Evolutionary conservation across 306 rosid genomes (phyloP).

Genomic region (Fragaria nilgerrensis): DNA sequence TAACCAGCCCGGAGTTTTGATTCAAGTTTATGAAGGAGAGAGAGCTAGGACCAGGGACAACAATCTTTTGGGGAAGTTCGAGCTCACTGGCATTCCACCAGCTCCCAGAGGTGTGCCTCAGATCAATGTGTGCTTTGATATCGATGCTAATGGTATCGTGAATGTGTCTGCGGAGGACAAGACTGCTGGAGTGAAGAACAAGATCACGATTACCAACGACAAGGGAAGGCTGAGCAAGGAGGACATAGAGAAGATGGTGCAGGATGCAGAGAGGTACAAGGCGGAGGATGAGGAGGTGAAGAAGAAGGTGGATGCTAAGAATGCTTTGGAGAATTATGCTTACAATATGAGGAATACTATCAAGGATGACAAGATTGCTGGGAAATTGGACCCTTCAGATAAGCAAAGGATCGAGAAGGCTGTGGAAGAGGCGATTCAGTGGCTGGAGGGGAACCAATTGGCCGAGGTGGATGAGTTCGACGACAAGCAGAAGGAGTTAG

Average conservation of each 20-base stretch:
- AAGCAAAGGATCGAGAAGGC: constrained; percentile 69
- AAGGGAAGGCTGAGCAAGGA: constrained; percentile 82
- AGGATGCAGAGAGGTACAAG: constrained; percentile 76
- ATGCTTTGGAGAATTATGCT: constrained; percentile 73
- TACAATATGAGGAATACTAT: constrained; percentile 82
- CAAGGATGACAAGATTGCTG: constrained; percentile 64
- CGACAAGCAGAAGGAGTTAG: constrained; percentile 75
- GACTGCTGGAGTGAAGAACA: constrained; percentile 88
- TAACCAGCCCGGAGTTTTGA: constrained; percentile 82
- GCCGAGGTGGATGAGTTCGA: constrained; percentile 82
- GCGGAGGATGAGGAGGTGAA: constrained; percentile 87
- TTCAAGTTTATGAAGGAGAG: constrained; percentile 84
- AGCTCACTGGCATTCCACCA: constrained; percentile 76
- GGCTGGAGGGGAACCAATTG: constrained; percentile 79
- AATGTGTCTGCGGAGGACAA: constrained; percentile 81
- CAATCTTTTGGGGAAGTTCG: constrained; percentile 72
- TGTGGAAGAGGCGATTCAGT: constrained; percentile 56
- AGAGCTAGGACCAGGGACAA: constrained; percentile 68
- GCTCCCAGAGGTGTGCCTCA: constrained; percentile 88
- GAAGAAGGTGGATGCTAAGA: constrained; percentile 86
- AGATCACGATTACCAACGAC: constrained; percentile 73
- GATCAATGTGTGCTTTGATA: constrained; percentile 64
- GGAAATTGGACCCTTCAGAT: constrained; percentile 49
- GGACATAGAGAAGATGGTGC: constrained; percentile 82
- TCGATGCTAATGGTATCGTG: constrained; percentile 71